A percentile compares a stretch with the other conserved stretches of the same genome.
These are phyloP conservation scores for Candida jianshihensis DNA, from an alignment of 805 yeast species.

Conservation along the genomic window DNA sequence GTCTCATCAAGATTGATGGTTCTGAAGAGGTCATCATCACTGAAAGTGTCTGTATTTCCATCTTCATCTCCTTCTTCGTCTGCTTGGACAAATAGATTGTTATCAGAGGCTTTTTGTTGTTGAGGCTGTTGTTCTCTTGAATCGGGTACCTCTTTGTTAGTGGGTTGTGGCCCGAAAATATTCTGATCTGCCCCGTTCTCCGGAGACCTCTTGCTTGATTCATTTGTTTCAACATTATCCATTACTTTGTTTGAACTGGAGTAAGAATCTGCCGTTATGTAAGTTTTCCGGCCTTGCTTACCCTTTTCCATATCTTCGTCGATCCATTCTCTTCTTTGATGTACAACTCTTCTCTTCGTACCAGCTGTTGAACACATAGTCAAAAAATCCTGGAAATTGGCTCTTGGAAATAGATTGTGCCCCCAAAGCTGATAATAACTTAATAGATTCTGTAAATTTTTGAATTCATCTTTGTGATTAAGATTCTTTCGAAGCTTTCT, in stretches of 20 bases:
- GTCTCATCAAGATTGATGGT: slow-evolving; percentile 2
- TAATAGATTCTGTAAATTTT: slow-evolving; percentile 43
- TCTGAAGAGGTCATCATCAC: slow-evolving; percentile 16
- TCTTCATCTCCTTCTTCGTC: slow-evolving; percentile 1
- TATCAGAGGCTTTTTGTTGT: neutral
- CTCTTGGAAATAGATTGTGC: slow-evolving; percentile 70
- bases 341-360: slow-evolving; percentile 31
- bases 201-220: no score
- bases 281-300: no score
- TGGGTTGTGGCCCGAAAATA: no score
- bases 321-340: slow-evolving; percentile 32
- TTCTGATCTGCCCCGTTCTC: no score
- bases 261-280: no score
- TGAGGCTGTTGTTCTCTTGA: neutral
- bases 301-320: slow-evolving; percentile 28
- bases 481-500: slow-evolving; percentile 18
- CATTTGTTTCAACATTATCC: no score
- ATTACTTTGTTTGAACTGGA: no score
- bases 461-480: slow-evolving; percentile 35
- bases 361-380: slow-evolving; percentile 46
- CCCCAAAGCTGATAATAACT: slow-evolving; percentile 69
- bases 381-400: slow-evolving; percentile 66
- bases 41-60: neutral
- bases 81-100: neutral
- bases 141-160: no score